phyloP scores from a whole-genome alignment of 2,329 filamentous ascomycete species.

The Penicillium sp. region DNA sequence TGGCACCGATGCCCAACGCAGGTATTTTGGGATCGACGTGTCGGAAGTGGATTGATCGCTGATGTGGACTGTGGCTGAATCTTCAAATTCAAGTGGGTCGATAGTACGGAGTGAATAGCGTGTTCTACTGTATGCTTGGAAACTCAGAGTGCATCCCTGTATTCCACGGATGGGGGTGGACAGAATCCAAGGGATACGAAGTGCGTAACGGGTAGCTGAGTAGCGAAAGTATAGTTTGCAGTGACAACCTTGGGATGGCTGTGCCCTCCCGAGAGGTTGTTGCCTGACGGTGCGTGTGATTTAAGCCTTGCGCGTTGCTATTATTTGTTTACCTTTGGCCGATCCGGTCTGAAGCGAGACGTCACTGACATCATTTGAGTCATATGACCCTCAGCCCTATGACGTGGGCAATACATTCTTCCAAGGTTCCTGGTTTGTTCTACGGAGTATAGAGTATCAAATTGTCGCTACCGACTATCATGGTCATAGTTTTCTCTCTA shows the following conservation, averaged over 20 bases:
- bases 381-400: constrained; percentile 24
- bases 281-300: background rate
- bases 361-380: constrained; percentile 3
- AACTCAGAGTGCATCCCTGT: background rate
- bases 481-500: background rate
- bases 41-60: constrained; percentile 11
- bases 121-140: background rate
- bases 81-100: background rate
- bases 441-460: no score
- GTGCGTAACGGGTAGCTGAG: background rate
- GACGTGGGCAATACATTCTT: constrained; percentile 12
- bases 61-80: constrained; percentile 21
- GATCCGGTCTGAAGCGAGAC: constrained; percentile 2
- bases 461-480: no score
- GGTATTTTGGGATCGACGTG: background rate
- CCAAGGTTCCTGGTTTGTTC: background rate
- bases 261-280: background rate
- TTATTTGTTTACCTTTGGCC: background rate
- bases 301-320: background rate
- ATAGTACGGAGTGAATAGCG: background rate
- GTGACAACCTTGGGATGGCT: no score
- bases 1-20: constrained; percentile 11
- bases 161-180: background rate
- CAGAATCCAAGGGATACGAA: background rate
- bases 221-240: background rate